phyloP scores from a whole-genome alignment of 495 filamentous ascomycete genomes.

The Staphylotrichum tortipilum region DNA sequence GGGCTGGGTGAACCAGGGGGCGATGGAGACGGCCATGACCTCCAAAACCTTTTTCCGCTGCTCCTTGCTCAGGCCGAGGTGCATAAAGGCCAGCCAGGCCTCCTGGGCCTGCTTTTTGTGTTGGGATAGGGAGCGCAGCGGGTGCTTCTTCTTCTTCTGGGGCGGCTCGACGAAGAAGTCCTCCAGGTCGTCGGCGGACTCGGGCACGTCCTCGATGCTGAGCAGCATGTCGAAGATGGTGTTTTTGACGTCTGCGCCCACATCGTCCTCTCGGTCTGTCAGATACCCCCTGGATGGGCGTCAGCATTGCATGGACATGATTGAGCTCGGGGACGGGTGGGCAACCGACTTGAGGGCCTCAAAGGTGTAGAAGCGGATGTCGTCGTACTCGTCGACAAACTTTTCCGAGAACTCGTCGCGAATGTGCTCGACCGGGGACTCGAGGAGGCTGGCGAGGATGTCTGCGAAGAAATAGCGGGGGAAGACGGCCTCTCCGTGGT shows the following conservation, averaged over 20 bases:
- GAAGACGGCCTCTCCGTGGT: constrained; percentile 56
- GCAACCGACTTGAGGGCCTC: constrained; percentile 50
- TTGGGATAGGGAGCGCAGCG: constrained; percentile 44
- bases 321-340: too few relatives aligned
- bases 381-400: constrained; percentile 70
- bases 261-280: constrained; percentile 27
- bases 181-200: constrained; percentile 52
- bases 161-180: constrained; percentile 53
- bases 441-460: constrained; percentile 56
- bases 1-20: constrained; percentile 76
- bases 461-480: constrained; percentile 51
- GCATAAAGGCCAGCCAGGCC: constrained; percentile 73
- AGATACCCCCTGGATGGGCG: constrained; percentile 36
- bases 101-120: constrained; percentile 72
- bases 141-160: constrained; percentile 45
- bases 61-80: constrained; percentile 52
- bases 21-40: constrained; percentile 64
- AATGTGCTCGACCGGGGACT: constrained; percentile 45
- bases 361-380: constrained; percentile 78
- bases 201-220: constrained; percentile 54
- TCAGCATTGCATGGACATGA: too few relatives aligned
- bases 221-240: constrained; percentile 55
- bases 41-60: constrained; percentile 73
- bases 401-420: constrained; percentile 65
- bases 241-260: constrained; percentile 39